Base-by-base conservation (phyloP, 2,329 filamentous ascomycete species). In the Fusarium nodosum region DNA sequence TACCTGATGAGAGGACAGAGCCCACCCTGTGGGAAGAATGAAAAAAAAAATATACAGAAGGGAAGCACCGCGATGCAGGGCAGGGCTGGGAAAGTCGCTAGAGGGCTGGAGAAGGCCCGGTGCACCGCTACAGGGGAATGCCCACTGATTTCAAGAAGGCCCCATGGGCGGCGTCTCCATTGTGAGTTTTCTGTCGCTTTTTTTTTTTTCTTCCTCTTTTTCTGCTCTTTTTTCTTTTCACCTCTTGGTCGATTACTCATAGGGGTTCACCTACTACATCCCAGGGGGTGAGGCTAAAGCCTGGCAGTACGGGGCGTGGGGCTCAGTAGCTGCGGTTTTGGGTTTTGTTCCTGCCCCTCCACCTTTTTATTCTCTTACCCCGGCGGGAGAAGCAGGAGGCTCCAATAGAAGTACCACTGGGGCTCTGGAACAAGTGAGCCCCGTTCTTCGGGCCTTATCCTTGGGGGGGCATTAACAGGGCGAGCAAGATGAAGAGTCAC, bases 311-410 rank as follows among this genome's bases (percentile, higher is more conserved):
- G 66, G 66, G 63, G 68, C 72, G 55, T 72, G 67, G 72, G 59
- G 69, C 59, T 57, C 57, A 60, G 33, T 45, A 34, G 38, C 31
- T 54, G 44, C 52, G 62, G 55, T 44, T 56, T 60, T 57, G 39
- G 39, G 38, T 39, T 38, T 59, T 69, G 69, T 62, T 58, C 58
- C 59, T 68, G 64, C 71, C 68, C 67, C 66, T 70, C 71, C 67
- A 62, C 66, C 62, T 69, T 70, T 68, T 69, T 31, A 53, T 61
- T 59, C 63, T 51, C 66, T 69, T 69, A 73, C 71, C 71, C 72
- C 72, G 28, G 72, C 61, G 72, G 68, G 71, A 74, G 71, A 75
- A 75, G 71, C 69, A 75, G 73, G 73, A 75, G 72, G 63, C 63
- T 72, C 68, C 59, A 68, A 69, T 69, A 48, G 63, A 71, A 70